Base-by-base conservation (phyloP, 139 green algal species). In the Tetradesmus lagerheimii region DNA sequence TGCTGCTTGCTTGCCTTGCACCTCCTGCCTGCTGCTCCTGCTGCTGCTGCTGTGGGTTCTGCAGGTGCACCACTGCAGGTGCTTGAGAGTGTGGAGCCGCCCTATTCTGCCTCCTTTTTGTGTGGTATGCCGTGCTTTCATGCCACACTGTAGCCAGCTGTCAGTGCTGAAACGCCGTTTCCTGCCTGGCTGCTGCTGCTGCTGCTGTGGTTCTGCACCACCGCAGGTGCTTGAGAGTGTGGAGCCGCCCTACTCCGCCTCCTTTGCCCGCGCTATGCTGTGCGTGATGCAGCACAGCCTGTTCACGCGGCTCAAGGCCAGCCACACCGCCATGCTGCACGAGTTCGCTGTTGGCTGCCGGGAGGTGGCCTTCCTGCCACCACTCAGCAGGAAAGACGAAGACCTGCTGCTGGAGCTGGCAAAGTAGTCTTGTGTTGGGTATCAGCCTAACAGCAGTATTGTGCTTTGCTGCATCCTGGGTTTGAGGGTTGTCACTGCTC, bases 201-300 rank as follows among this genome's bases (percentile, higher is more conserved):
- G 67, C n/a, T 88, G 57, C 62, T 88, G 64, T 34, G 80, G 64
- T 45, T 75, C 1, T 45, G 38, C 29, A 27, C n/a, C 9, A 27
- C 62, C 80, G 84, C n/a, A 89, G 85, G 85, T 89, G 31, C 85
- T 89, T 29, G 45, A 64, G 20, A 62, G 39, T n/a, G 85, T 89
- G 23, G 71, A 43, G 41, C 85, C 85, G 0, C 85, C 85, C 9
- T 89, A 89, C 43, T 84, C 85, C 0, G 14, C 53, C 14, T 11
- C 4, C 29, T 89, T 89, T 50, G 71, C 71, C 0, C 85, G 85
- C 23, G 20, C 43, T 11, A 84, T 89, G 85, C 23, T 89, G 41
- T 11, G 23, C 1, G 35, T 89, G 35, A 89, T 89, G 85, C 82
- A 80, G 14, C 29, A 80, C 34, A 34, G 38, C 12, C 83, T 66